Conservation (phyloP, 331 rosid species). For the Pyrus hybrid region DNA sequence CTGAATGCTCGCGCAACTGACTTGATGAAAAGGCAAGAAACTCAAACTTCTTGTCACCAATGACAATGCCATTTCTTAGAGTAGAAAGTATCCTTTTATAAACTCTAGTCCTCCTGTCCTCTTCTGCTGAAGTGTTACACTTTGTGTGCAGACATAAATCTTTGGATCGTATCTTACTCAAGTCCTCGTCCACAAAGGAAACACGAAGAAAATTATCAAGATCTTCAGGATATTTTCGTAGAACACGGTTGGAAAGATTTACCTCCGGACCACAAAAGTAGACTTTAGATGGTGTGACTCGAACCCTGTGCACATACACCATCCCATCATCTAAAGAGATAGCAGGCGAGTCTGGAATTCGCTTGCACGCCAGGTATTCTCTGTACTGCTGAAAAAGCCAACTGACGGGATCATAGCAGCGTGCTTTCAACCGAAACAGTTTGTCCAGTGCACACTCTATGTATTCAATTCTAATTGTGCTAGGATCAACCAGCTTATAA, state of each 20-base stretch:
- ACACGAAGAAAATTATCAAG: conserved; percentile 27
- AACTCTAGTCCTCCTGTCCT: conserved; percentile 8
- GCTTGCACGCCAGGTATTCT: background rate
- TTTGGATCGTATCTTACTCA: conserved; percentile 15
- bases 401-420: conserved; percentile 21
- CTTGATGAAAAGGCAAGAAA: conserved; percentile 34
- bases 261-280: conserved; percentile 30
- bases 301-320: conserved; percentile 19
- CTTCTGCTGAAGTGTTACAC: background rate
- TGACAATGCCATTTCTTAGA: conserved; percentile 23
- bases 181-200: conserved; percentile 32
- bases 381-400: conserved; percentile 13
- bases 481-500: conserved; percentile 18
- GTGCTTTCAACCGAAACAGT: conserved; percentile 4
- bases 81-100: conserved; percentile 20
- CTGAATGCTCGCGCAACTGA: conserved; percentile 25
- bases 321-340: conserved; percentile 15
- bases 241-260: conserved; percentile 21
- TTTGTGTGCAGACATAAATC: conserved; percentile 7
- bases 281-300: conserved; percentile 17
- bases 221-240: conserved; percentile 9
- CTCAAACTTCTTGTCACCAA: conserved; percentile 38
- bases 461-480: background rate
- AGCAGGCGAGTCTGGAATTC: background rate
- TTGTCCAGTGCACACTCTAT: conserved; percentile 21